Conservation (phyloP, 2,329 filamentous ascomycete species). For the Ophiostoma sp. region DNA sequence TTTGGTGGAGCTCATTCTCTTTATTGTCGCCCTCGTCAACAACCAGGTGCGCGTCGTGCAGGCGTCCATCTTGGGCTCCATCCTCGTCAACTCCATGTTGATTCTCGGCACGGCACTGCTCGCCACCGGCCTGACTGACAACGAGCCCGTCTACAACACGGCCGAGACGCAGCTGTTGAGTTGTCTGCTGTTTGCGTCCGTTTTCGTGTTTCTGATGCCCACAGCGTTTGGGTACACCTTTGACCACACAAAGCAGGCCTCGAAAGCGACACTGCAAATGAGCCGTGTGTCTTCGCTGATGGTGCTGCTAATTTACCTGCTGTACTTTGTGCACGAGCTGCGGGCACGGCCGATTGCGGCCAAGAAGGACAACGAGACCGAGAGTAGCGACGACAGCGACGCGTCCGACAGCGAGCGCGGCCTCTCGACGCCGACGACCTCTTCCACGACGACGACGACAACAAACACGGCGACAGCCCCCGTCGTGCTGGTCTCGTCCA, state of each 20-base stretch:
- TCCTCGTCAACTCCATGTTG: slow-evolving; percentile 89
- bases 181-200: slow-evolving; percentile 58
- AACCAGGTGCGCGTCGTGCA: slow-evolving; percentile 95
- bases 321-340: slow-evolving; percentile 86
- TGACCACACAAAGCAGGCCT: slow-evolving; percentile 20
- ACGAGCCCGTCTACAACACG: slow-evolving; percentile 75
- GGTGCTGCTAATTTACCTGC: slow-evolving; percentile 73
- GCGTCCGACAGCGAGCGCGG: slow-evolving; percentile 11
- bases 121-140: slow-evolving; percentile 67
- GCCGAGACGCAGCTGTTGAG: slow-evolving; percentile 48
- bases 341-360: slow-evolving; percentile 74
- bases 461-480: neutral
- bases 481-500: neutral
- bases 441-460: neutral
- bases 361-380: too few relatives aligned
- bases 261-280: slow-evolving; percentile 32
- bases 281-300: slow-evolving; percentile 48
- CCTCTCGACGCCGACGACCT: neutral
- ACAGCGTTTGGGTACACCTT: slow-evolving; percentile 26
- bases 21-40: slow-evolving; percentile 70
- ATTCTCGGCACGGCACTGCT: slow-evolving; percentile 81
- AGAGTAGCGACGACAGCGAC: neutral
- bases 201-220: slow-evolving; percentile 45
- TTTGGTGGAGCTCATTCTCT: slow-evolving; percentile 76
- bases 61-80: slow-evolving; percentile 93